Evolutionary conservation across 2,329 filamentous ascomycete genomes (phyloP).

Genomic region (Rhinocladiella similis): DNA sequence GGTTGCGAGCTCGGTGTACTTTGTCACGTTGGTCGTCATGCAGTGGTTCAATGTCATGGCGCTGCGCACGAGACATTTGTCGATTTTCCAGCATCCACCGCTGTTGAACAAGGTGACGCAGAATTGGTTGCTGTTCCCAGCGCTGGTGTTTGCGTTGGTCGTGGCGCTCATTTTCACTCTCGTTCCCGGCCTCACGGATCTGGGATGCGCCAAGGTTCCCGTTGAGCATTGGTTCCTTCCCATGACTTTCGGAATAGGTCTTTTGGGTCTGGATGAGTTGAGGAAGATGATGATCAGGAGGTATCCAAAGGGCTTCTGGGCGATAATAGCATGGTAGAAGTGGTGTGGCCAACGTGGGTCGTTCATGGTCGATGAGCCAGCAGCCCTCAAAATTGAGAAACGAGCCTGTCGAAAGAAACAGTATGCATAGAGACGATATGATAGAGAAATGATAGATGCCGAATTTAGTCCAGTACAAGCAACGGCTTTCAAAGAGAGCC

Average conservation of each 20-base stretch:
- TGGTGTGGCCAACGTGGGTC: too few species aligned
- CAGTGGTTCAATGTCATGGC: conserved; percentile 71
- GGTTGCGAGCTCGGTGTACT: conserved; percentile 72
- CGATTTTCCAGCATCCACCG: conserved; percentile 72
- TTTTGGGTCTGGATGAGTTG: conserved; percentile 65
- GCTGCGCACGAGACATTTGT: conserved; percentile 64
- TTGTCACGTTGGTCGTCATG: conserved; percentile 79
- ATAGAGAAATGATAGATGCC: too few species aligned
- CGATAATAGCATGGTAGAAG: conserved; percentile 63
- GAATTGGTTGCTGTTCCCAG: conserved; percentile 69
- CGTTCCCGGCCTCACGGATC: conserved; percentile 61
- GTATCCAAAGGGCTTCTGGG: conserved; percentile 59
- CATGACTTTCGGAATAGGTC: conserved; percentile 66
- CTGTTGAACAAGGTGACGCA: conserved; percentile 63
- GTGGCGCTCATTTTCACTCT: conserved; percentile 70
- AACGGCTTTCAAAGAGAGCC: too few species aligned
- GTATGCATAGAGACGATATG: too few species aligned
- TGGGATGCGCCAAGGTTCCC: conserved; percentile 66
- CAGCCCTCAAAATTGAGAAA: too few species aligned
- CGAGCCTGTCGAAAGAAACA: too few species aligned
- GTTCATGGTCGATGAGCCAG: neutral
- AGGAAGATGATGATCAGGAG: conserved; percentile 64
- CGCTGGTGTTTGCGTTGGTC: conserved; percentile 66
- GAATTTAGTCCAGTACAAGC: too few species aligned
- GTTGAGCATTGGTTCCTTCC: conserved; percentile 77